Base-by-base conservation (phyloP, 129 eudicot genomes). In the Lactuca saligna region DNA sequence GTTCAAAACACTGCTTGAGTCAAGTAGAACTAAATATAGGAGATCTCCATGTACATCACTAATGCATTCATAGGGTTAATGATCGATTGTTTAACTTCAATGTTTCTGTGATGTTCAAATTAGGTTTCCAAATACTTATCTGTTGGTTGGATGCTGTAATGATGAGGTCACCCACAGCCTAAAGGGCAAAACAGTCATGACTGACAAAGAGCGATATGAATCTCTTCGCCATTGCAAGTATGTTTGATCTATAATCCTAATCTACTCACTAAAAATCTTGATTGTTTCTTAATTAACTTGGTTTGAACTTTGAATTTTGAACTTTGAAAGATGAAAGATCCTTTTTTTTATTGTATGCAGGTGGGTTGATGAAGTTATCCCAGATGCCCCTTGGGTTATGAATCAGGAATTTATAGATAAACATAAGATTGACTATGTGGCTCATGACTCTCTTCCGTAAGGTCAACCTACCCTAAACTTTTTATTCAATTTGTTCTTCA, bases 341-440 rank as follows among this genome's bases (percentile, higher is more conserved):
- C 35, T 33, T 49, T 16, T 8, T 54, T 59, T 4, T 4, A 14
- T 17, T 70, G 58, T 48, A 32, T 75, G 72, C 94, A 93, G 98
- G 80, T 93, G 98, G 96, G 98, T 93, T 79, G 98, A 93, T 74
- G 98, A 93, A 80, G 98, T 93, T 75, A 93, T 93, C 67, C 97
- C 98, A 38, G 98, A 93, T 74, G 98, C 98, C 14, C 98, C 96
- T 0, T 93, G 98, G 98, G 98, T 93, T 57, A 74, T 89, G 71
- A 68, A 78, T 54, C 86, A 86, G 82, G 98, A 89, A 71, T 93
- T 89, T 61, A 82, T 93, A 57, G 98, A 93, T 82, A 84, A 89
- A 70, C 96, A 93, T 84, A 79, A 55, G 54, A 93, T 93, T 60
- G 98, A 93, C 80, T 93, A 60, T 49, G 98, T 93, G 75, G 98